Percentiles rank a stretch among this genome's conserved stretches.
Conservation (phyloP, 169 alveolate species). For the Miamiensis avidus region DNA sequence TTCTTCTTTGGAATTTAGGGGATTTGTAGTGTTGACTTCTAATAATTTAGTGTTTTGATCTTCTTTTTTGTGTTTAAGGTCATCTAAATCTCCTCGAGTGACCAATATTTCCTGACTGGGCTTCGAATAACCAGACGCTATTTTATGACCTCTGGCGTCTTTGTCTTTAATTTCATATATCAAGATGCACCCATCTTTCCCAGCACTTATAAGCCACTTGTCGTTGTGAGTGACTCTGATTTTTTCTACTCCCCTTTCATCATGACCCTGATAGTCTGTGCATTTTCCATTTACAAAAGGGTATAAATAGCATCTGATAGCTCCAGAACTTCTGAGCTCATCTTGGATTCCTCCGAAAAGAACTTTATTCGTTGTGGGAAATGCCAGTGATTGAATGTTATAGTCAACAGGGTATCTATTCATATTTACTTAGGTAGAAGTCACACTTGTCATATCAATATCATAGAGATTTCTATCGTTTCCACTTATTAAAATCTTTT, state of each 20-base stretch:
- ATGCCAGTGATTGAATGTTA: constrained; percentile 15
- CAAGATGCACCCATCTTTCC: constrained; percentile 90
- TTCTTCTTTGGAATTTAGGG: constrained; percentile 49
- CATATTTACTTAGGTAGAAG: background rate
- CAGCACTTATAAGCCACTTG: constrained; percentile 81
- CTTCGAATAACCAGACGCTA: constrained; percentile 22
- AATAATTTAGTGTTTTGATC: constrained; percentile 62
- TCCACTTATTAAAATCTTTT: constrained; percentile 3
- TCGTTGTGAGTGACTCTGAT: constrained; percentile 85
- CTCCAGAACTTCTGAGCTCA: constrained; percentile 39
- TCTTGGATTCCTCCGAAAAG: constrained; percentile 42
- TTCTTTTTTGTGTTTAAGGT: constrained; percentile 73
- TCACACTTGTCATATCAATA: background rate
- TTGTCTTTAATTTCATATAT: constrained; percentile 85
- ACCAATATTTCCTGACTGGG: constrained; percentile 81
- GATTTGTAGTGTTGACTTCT: constrained; percentile 21
- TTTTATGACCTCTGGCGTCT: constrained; percentile 70
- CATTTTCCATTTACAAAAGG: constrained; percentile 38
- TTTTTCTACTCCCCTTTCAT: constrained; percentile 81
- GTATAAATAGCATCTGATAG: constrained; percentile 41
- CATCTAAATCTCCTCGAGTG: constrained; percentile 76
- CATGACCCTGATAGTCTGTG: constrained; percentile 87
- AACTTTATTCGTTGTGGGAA: constrained; percentile 36
- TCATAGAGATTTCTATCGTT: constrained; percentile 28
- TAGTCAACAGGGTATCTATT: constrained; percentile 35